Percentiles rank a stretch among this genome's conserved stretches.
Conservation (phyloP, 768 basidiomycete genomes). For the Mycena vulgaris region DNA sequence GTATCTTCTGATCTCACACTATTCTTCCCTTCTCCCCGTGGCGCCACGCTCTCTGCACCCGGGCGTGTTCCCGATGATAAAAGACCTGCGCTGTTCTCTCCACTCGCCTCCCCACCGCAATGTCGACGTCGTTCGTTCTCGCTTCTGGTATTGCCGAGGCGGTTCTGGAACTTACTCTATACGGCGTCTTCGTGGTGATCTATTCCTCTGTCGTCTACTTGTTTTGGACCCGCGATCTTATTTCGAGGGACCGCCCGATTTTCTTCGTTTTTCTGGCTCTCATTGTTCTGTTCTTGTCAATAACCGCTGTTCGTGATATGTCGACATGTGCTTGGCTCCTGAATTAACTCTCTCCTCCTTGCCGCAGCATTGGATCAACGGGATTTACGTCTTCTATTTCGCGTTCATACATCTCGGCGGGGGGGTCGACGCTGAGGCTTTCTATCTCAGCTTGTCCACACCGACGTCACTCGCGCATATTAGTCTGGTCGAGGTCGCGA, state of each 20-base stretch:
- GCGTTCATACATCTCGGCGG: not conserved
- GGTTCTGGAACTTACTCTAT: not conserved
- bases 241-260: constrained; percentile 2
- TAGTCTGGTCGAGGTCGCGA: constrained; percentile 6
- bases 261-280: constrained; percentile 18
- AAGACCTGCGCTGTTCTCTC: too few species aligned
- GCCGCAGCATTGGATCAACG: not conserved
- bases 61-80: too few species aligned
- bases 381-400: not conserved
- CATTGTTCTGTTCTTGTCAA: constrained; percentile 7
- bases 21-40: too few species aligned
- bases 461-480: not conserved
- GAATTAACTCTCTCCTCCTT: not conserved
- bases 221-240: not conserved
- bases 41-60: too few species aligned
- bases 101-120: too few species aligned
- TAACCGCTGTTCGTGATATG: constrained; percentile 13
- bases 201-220: not conserved
- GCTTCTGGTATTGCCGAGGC: not conserved
- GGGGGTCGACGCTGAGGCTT: not conserved
- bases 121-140: not conserved
- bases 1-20: too few species aligned
- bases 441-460: not conserved
- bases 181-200: not conserved
- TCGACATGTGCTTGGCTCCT: too few species aligned